Conservation (phyloP, 2,329 filamentous ascomycete species). For the Fusarium mexicanum region DNA sequence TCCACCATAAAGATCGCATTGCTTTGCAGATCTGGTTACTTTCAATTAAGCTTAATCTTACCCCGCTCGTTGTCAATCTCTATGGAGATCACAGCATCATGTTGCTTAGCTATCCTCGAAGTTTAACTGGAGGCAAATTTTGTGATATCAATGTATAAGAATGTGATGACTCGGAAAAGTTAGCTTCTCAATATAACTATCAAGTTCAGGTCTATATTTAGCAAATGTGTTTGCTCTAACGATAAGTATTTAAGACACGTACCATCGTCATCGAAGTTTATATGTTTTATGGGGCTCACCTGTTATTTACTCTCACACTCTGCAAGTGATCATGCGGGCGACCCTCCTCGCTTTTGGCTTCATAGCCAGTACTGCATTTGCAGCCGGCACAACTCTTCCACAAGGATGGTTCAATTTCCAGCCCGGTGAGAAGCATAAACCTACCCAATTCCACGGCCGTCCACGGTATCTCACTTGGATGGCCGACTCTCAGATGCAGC, state of each 20-base stretch:
- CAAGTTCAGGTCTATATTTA: background rate
- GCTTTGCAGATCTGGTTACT: background rate
- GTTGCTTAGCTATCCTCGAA: background rate
- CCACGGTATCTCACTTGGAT: constrained; percentile 42
- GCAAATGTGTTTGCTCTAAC: accelerated
- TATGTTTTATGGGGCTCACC: no score
- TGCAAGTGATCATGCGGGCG: background rate
- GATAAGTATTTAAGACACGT: background rate
- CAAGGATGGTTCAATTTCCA: constrained; percentile 28
- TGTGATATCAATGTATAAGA: background rate
- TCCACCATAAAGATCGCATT: background rate
- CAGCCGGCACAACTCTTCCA: constrained; percentile 9
- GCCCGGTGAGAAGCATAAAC: constrained; percentile 17
- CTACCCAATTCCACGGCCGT: constrained; percentile 15
- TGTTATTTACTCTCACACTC: background rate
- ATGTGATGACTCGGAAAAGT: background rate
- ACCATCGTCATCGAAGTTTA: no score
- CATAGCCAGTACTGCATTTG: background rate
- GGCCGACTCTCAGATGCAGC: constrained; percentile 43
- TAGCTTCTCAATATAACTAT: background rate
- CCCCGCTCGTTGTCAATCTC: background rate
- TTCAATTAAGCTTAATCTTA: constrained; percentile 7
- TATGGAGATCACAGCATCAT: background rate
- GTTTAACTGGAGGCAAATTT: background rate
- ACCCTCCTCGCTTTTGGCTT: background rate